A percentile compares a stretch with the other conserved stretches of the same genome.
These are phyloP conservation scores for Heterobasidion annosum DNA, from an alignment of 1,284 basidiomycete species.

Conservation along the genomic window DNA sequence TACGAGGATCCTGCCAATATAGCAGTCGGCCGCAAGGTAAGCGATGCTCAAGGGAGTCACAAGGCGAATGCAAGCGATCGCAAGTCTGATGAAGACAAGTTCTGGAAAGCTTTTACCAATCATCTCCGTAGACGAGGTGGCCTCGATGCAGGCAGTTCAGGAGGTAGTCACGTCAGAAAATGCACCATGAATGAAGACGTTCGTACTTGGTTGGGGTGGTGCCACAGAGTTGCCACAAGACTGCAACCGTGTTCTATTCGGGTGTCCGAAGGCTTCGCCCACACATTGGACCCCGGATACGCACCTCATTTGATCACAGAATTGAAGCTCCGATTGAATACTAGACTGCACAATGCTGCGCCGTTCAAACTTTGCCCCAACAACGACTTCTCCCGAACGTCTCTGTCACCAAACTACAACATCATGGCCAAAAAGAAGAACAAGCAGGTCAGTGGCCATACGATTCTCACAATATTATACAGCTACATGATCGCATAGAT, in stretches of 20 bases:
- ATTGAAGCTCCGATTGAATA: no score
- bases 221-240: no score
- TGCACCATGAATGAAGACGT: neutral
- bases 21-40: constrained; percentile 25
- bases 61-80: constrained; percentile 37
- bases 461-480: neutral
- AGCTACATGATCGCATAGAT: constrained; percentile 35
- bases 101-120: constrained; percentile 31
- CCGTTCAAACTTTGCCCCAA: no score
- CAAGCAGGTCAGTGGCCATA: constrained; percentile 45
- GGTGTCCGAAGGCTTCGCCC: no score
- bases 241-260: no score
- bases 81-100: constrained; percentile 42
- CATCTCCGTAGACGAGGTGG: constrained; percentile 13
- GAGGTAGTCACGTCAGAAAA: neutral
- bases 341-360: no score
- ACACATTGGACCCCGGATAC: no score
- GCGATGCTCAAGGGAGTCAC: constrained; percentile 39
- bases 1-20: constrained; percentile 17
- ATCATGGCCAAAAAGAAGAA: constrained; percentile 77
- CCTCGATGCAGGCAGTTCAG: neutral
- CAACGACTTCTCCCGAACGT: no score
- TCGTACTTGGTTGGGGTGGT: no score
- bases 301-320: no score
- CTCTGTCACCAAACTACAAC: neutral